Base-by-base conservation (phyloP, 139 green algal species). In the Marvania coccoides region DNA sequence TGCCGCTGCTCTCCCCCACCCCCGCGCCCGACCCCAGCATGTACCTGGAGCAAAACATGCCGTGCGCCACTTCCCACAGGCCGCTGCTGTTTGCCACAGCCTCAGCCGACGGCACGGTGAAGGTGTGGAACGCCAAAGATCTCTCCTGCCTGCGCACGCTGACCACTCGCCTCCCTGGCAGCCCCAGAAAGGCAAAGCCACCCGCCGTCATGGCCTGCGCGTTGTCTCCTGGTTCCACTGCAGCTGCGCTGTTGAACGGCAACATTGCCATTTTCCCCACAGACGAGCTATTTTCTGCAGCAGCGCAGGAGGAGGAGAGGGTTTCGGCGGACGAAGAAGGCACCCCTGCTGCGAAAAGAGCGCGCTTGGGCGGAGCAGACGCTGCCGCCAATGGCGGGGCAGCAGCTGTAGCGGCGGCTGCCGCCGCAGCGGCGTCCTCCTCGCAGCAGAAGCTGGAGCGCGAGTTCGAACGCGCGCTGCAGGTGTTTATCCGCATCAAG, bases 401-500 rank as follows among this genome's bases (percentile, higher is more conserved):
- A n/a, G n/a, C n/a, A n/a, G n/a, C n/a, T n/a, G n/a, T n/a, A n/a
- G n/a, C n/a, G n/a, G n/a, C n/a, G n/a, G n/a, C n/a, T n/a, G n/a
- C n/a, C n/a, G n/a, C n/a, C n/a, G n/a, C n/a, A n/a, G n/a, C n/a
- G n/a, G n/a, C n/a, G n/a, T n/a, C n/a, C n/a, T n/a, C n/a, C n/a
- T n/a, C n/a, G n/a, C n/a, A n/a, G n/a, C n/a, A n/a, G n/a, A n/a
- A n/a, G 15, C 40, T 81, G 23, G 81, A 93, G 45, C 48, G 75
- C 33, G 72, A 89, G 68, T 74, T 97, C 70, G 84, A 95, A 74
- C 66, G 77, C 28, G 72, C 82, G 47, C 82, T 98, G 61, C 67
- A 77, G 13, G 75, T 90, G 10, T 96, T 97, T 71, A 85, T 96
- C 56, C 69, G 73, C 35, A 87, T 97, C 51, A 71, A 47, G 56